Conservation (phyloP, 225 moss, liverwort and hornwort species). For the Pseudisothecium myosuroides region DNA sequence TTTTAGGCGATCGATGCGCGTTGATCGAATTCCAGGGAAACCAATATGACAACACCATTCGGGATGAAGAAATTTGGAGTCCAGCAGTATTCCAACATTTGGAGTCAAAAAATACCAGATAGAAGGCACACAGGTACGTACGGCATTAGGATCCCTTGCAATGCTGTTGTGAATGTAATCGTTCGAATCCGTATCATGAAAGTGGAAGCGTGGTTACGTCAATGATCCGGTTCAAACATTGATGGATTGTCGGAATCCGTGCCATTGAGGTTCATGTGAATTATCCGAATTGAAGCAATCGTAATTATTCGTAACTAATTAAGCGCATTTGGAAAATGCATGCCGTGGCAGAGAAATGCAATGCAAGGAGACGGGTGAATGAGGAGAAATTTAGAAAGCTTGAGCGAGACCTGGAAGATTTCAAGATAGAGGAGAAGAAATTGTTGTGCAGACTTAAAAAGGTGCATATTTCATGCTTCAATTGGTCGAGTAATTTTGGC, state of each 20-base stretch:
- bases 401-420: not conserved
- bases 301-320: not conserved
- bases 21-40: not conserved
- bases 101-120: not conserved
- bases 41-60: not conserved
- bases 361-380: not conserved
- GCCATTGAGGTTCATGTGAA: not conserved
- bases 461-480: not conserved
- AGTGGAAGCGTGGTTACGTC: not conserved
- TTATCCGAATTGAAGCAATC: not conserved
- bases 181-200: not conserved
- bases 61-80: constrained; percentile 3
- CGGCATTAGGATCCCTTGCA: not conserved
- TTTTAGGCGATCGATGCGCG: not conserved
- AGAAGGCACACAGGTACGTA: not conserved
- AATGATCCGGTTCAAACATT: not conserved
- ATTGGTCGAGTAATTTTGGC: not conserved
- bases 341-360: not conserved
- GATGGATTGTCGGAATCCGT: not conserved
- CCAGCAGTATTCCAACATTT: not conserved
- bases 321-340: not conserved
- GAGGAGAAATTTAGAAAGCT: constrained; percentile 1
- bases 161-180: not conserved
- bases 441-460: not conserved
- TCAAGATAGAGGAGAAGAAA: not conserved